Base-by-base conservation (phyloP, 2,329 filamentous ascomycete species). In the Trichoderma gracile region DNA sequence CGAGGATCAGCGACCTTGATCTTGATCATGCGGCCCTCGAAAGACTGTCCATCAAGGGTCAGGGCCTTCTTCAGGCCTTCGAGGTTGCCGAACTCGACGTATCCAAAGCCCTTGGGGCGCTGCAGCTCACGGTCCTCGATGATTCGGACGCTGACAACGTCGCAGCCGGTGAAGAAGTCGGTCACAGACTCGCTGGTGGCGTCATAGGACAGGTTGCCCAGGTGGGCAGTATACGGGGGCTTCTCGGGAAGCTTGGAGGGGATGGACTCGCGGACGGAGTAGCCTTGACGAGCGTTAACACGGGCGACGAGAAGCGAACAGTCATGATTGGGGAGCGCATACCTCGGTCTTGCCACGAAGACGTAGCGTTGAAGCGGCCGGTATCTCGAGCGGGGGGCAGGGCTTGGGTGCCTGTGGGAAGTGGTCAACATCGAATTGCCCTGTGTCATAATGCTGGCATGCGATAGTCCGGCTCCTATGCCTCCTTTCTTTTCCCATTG, bases 1-100 rank as follows among this genome's bases (percentile, higher is more conserved):
- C 95, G 94, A 77, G 95, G 95, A 81, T 99, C 96, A 58, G 95
- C 96, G 75, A 99, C 89, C 82, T 93, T 97, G 76, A 98, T 89
- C 76, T 92, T 89, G 76, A 99, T 93, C 74, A 89, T 90, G 71
- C 95, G 89, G 71, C 93, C 93, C 77, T 96, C 90, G 77, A 98
- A 93, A 65, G 86, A 88, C 67, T 87, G 83, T 72, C 92, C 91
- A 73, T 93, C 93, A 68, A 95, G 85, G 65, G 88, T 86, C 68
- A 99, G 85, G 64, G 95, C 95, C 79, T 93, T 90, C 82, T 96
- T 96, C 73, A 99, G 82, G 66, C 94, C 94, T 56, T 98, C 94
- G 50, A 95, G 81, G 58, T 87, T 89, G 69, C 84, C 87, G 73
- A 99, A 99, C 78, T 99, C 95, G 69, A 96, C 94, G 77, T 99